Evolutionary conservation across 2,329 filamentous ascomycete species (phyloP).

Genomic region (Albifimbria verrucaria): DNA sequence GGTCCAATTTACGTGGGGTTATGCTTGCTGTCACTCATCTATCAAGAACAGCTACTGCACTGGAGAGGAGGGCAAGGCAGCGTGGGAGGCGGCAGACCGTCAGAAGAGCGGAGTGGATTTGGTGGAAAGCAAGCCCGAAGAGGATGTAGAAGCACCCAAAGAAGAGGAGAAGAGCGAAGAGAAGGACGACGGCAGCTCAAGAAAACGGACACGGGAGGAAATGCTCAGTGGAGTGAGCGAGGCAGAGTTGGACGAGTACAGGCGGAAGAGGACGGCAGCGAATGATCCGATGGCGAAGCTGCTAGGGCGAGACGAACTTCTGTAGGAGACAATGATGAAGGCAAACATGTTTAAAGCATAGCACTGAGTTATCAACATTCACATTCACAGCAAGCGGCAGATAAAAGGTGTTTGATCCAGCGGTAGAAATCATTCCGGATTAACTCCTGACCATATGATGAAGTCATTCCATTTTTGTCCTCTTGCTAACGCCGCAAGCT

Average conservation of each 20-base stretch:
- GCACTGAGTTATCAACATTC: no score
- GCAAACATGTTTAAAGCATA: no score
- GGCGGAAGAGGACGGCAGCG: conserved; percentile 67
- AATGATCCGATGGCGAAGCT: conserved; percentile 87
- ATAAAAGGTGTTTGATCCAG: background rate
- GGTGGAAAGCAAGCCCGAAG: conserved; percentile 25
- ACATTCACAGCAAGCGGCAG: background rate
- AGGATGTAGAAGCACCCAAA: conserved; percentile 22
- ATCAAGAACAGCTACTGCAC: conserved; percentile 98
- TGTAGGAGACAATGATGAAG: no score
- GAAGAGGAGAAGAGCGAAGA: conserved; percentile 19
- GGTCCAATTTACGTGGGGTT: conserved; percentile 96
- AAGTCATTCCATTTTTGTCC: conserved; percentile 45
- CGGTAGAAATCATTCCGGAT: background rate
- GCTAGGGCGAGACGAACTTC: conserved; percentile 66
- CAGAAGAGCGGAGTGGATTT: conserved; percentile 48
- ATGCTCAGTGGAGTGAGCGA: conserved; percentile 76
- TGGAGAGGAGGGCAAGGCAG: conserved; percentile 79
- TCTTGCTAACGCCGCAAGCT: conserved; percentile 50
- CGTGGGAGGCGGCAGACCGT: conserved; percentile 72
- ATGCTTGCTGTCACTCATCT: conserved; percentile 88
- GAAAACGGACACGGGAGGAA: conserved; percentile 73
- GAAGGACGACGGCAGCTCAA: conserved; percentile 25
- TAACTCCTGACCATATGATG: conserved; percentile 11
- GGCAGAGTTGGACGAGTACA: conserved; percentile 82